These are phyloP conservation scores for Nowakowskiella sp. DNA, from an alignment of 192 early-diverging fungal genomes.

Conservation along the genomic window DNA sequence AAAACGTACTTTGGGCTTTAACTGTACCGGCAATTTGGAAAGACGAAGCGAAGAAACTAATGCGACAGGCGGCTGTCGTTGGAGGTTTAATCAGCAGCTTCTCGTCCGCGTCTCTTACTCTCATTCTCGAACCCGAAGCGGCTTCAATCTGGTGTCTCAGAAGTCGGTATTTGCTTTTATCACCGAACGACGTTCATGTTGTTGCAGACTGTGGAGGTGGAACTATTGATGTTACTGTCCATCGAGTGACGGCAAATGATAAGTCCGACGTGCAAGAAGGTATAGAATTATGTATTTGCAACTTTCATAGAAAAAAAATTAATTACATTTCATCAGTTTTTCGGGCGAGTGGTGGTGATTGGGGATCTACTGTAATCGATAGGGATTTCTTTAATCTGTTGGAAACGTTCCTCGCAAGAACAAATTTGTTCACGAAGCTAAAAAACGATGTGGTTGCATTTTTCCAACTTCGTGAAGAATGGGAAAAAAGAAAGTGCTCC, in stretches of 20 bases:
- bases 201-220: conserved; percentile 11
- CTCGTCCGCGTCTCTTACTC: conserved; percentile 2
- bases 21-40: conserved; percentile 7
- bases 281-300: too few relatives aligned
- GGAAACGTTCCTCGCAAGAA: too few relatives aligned
- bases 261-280: too few relatives aligned
- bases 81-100: conserved; percentile 1
- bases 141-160: conserved; percentile 1
- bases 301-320: too few relatives aligned
- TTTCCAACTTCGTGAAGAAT: conserved; percentile 3
- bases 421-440: too few relatives aligned
- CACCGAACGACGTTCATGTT: conserved; percentile 4
- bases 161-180: background rate
- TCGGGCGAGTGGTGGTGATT: conserved; percentile 4
- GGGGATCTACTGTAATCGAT: conserved; percentile 16
- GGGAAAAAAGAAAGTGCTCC: conserved; percentile 11
- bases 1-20: background rate
- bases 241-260: background rate
- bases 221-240: conserved; percentile 14
- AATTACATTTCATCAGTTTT: conserved; percentile 3
- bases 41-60: conserved; percentile 7
- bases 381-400: conserved; percentile 3
- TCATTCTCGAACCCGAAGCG: conserved; percentile 9
- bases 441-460: conserved; percentile 4
- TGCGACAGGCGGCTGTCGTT: conserved; percentile 3